Conservation (phyloP, 169 alveolate species). For the Cryptosporidium meleagridis region DNA sequence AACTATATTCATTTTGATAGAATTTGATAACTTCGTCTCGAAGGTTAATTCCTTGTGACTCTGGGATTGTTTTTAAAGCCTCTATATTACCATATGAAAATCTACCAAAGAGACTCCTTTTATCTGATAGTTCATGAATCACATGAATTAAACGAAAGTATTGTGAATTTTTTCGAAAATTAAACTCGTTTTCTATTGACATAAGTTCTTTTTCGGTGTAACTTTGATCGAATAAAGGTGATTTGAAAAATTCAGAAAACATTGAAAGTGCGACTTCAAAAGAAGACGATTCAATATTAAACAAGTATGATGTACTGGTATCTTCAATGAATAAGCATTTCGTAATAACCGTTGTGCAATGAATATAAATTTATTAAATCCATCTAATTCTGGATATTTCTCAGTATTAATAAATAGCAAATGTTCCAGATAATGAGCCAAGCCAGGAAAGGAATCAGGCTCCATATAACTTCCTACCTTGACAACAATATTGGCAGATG, state of each 20-base stretch:
- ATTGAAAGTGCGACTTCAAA: conserved; percentile 81
- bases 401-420: conserved; percentile 86
- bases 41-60: conserved; percentile 71
- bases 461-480: conserved; percentile 83
- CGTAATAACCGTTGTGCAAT: conserved; percentile 81
- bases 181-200: conserved; percentile 83
- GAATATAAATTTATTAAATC: conserved; percentile 74
- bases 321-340: conserved; percentile 83
- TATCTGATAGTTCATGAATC: conserved; percentile 10
- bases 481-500: conserved; percentile 84
- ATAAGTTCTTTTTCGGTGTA: conserved; percentile 82
- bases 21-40: conserved; percentile 80
- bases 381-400: conserved; percentile 84
- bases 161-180: conserved; percentile 75
- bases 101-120: conserved; percentile 70
- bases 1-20: conserved; percentile 80
- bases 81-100: conserved; percentile 82
- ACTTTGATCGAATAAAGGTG: conserved; percentile 81
- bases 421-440: conserved; percentile 91
- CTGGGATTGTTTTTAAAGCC: conserved; percentile 74
- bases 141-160: conserved; percentile 42
- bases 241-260: conserved; percentile 83
- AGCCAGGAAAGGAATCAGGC: conserved; percentile 81
- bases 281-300: conserved; percentile 77
- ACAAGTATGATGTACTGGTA: conserved; percentile 79